A percentile compares a stretch with the other conserved stretches of the same genome.
These are phyloP conservation scores for Gyrodon lividus DNA, from an alignment of 768 basidiomycete species.

Conservation along the genomic window DNA sequence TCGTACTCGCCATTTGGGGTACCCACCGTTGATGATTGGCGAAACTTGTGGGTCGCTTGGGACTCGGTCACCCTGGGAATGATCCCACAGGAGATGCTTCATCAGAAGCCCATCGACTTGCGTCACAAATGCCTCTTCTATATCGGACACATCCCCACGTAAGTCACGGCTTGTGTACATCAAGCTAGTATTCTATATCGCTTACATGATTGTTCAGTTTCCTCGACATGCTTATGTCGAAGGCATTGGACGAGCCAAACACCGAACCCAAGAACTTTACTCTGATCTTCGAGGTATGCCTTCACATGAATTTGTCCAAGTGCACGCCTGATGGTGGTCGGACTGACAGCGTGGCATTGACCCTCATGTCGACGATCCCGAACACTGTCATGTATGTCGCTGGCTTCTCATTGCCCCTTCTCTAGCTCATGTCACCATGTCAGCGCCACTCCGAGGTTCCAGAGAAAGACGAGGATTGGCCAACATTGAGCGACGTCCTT, in stretches of 20 bases:
- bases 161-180: constrained; percentile 15
- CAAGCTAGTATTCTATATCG: neutral
- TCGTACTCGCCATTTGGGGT: constrained; percentile 36
- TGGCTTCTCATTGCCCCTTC: neutral
- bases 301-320: too few relatives aligned
- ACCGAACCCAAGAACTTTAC: constrained; percentile 76
- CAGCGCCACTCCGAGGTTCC: constrained; percentile 89
- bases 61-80: constrained; percentile 79
- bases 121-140: constrained; percentile 95
- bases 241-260: constrained; percentile 62
- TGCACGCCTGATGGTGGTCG: too few relatives aligned
- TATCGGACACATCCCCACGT: constrained; percentile 89
- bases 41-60: constrained; percentile 81
- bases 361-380: constrained; percentile 89
- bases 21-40: constrained; percentile 71
- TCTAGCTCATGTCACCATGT: neutral
- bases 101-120: constrained; percentile 87
- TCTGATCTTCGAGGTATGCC: constrained; percentile 64
- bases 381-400: constrained; percentile 71
- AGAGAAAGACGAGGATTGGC: constrained; percentile 84
- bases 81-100: constrained; percentile 77
- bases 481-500: constrained; percentile 66
- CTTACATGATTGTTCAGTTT: constrained; percentile 44
- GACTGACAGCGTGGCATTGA: constrained; percentile 73
- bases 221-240: constrained; percentile 81